These are phyloP conservation scores for Geotrichum ghanense DNA, from an alignment of 805 yeast species.

Conservation along the genomic window DNA sequence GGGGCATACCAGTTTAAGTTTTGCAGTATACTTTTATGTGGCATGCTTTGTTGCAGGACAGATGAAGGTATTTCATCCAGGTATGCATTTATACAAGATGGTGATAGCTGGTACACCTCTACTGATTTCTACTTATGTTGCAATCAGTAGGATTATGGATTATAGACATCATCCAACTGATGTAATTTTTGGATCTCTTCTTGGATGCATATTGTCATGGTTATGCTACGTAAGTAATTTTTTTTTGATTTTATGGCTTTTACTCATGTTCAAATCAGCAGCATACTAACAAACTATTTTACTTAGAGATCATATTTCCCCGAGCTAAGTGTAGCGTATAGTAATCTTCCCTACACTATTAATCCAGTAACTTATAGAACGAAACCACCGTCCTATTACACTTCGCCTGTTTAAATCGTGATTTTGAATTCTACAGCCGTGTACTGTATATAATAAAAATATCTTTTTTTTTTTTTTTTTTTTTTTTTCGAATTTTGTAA, in stretches of 20 bases:
- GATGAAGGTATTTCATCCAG: slow-evolving; percentile 30
- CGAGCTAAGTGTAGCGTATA: neutral
- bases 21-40: slow-evolving; percentile 35
- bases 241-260: neutral
- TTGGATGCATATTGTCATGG: slow-evolving; percentile 54
- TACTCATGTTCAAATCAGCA: neutral
- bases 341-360: neutral
- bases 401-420: too few species aligned
- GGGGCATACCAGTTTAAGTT: slow-evolving; percentile 46
- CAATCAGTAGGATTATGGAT: slow-evolving; percentile 75
- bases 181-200: slow-evolving; percentile 54
- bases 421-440: too few species aligned
- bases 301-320: neutral
- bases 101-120: slow-evolving; percentile 20
- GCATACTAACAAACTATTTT: neutral
- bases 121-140: slow-evolving; percentile 63
- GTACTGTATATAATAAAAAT: too few species aligned
- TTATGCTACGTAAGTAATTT: slow-evolving; percentile 32
- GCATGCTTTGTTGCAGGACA: slow-evolving; percentile 35
- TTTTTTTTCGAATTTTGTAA: too few species aligned
- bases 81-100: slow-evolving; percentile 19
- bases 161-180: slow-evolving; percentile 91
- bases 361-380: neutral
- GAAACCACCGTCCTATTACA: neutral
- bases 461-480: too few species aligned